Evolutionary conservation across 2,329 filamentous ascomycete species (phyloP).

Genomic region (Fusarium siculi): DNA sequence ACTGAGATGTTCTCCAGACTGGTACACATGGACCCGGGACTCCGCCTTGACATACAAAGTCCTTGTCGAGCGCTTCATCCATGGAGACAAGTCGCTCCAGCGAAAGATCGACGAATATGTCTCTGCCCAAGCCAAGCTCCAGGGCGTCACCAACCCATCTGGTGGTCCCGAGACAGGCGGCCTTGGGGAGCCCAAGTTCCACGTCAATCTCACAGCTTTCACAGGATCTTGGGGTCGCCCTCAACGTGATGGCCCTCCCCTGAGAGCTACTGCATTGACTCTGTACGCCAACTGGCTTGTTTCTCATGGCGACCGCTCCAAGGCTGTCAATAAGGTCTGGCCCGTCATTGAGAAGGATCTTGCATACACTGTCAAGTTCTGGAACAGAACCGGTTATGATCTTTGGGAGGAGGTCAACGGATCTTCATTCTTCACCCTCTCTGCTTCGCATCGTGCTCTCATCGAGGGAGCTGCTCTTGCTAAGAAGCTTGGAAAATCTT

Average conservation of each 20-base stretch:
- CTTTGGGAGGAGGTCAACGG: constrained; percentile 84
- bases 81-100: constrained; percentile 68
- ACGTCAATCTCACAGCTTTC: constrained; percentile 70
- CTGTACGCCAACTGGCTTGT: constrained; percentile 76
- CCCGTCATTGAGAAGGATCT: constrained; percentile 79
- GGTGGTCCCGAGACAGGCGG: constrained; percentile 62
- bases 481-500: constrained; percentile 66
- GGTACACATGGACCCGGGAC: constrained; percentile 81
- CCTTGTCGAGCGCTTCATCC: constrained; percentile 71
- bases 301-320: constrained; percentile 66
- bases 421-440: constrained; percentile 79
- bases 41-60: constrained; percentile 76
- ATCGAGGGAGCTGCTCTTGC: constrained; percentile 75
- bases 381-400: constrained; percentile 72
- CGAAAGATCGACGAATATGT: constrained; percentile 73
- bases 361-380: constrained; percentile 76
- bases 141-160: constrained; percentile 74
- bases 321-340: constrained; percentile 68
- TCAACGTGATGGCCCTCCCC: constrained; percentile 80
- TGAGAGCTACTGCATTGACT: constrained; percentile 77
- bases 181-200: constrained; percentile 78
- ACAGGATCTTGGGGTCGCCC: constrained; percentile 78
- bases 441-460: constrained; percentile 69
- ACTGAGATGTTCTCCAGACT: constrained; percentile 61
- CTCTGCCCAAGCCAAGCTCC: constrained; percentile 70